Evolutionary conservation across 2,329 filamentous ascomycete genomes (phyloP).

Genomic region (Diplodia intermedia): DNA sequence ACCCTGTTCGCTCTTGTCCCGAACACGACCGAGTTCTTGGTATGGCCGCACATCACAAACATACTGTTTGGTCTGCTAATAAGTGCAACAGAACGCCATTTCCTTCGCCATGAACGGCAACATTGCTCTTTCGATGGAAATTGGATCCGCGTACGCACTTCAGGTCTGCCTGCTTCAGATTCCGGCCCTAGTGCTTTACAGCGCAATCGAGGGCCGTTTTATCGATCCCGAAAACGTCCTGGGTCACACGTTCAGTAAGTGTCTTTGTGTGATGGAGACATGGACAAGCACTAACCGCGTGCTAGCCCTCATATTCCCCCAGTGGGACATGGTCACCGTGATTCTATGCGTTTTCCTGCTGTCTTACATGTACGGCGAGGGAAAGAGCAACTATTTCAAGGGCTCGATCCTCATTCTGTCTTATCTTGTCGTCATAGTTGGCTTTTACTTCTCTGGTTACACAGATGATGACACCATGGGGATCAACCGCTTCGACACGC

Average conservation of each 20-base stretch:
- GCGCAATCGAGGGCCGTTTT: slow-evolving; percentile 71
- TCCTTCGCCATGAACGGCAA: slow-evolving; percentile 99
- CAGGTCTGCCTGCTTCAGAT: slow-evolving; percentile 96
- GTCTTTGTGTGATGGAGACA: not conserved
- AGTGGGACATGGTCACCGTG: slow-evolving; percentile 98
- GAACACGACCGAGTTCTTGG: slow-evolving; percentile 96
- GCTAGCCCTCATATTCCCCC: slow-evolving; percentile 84
- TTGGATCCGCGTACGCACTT: slow-evolving; percentile 93
- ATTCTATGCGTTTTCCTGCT: slow-evolving; percentile 95
- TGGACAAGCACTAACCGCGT: not conserved
- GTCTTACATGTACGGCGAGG: slow-evolving; percentile 97
- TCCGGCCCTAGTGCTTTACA: slow-evolving; percentile 90
- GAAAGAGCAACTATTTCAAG: slow-evolving; percentile 99
- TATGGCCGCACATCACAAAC: slow-evolving; percentile 54
- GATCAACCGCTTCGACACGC: slow-evolving; percentile 45
- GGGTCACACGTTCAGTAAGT: slow-evolving; percentile 71
- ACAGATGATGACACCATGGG: slow-evolving; percentile 57
- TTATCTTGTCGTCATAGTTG: slow-evolving; percentile 88
- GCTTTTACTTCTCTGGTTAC: slow-evolving; percentile 85
- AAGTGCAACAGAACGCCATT: slow-evolving; percentile 79
- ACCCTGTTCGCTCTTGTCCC: slow-evolving; percentile 96
- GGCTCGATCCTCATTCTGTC: slow-evolving; percentile 92
- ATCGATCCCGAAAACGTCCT: slow-evolving; percentile 62
- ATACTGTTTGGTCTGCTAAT: not conserved
- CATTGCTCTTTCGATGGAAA: slow-evolving; percentile 98